These are phyloP conservation scores for Hanseniaspora singularis DNA, from an alignment of 805 yeast genomes.

Conservation along the genomic window DNA sequence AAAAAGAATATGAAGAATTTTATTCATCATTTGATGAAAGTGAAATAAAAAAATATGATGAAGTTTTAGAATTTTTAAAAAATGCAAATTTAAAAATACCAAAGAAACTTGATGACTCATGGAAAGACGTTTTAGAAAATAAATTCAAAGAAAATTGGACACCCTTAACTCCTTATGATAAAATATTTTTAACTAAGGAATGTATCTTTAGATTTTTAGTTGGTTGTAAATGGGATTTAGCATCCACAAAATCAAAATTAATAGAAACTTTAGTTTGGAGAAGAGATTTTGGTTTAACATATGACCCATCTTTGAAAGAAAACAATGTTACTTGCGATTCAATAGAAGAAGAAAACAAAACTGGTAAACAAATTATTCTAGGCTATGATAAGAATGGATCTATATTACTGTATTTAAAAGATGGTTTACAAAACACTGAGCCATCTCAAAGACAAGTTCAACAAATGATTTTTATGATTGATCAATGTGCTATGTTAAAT, in stretches of 20 bases:
- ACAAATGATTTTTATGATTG: conserved; percentile 47
- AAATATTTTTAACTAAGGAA: conserved; percentile 36
- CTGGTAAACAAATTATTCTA: conserved; percentile 43
- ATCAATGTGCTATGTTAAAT: conserved; percentile 39
- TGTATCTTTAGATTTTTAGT: conserved; percentile 41
- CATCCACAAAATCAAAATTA: conserved; percentile 35
- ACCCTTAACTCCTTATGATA: conserved; percentile 29
- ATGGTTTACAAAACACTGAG: conserved; percentile 45
- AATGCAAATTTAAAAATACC: conserved; percentile 21
- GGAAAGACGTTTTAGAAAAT: conserved; percentile 1
- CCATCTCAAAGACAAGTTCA: conserved; percentile 43
- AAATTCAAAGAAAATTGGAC: conserved; percentile 32
- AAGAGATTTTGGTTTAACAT: conserved; percentile 38
- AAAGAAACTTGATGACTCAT: conserved; percentile 14
- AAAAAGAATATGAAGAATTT: conserved; percentile 9
- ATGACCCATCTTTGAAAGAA: conserved; percentile 30
- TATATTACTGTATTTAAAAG: conserved; percentile 41
- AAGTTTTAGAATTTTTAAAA: conserved; percentile 20
- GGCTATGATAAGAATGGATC: conserved; percentile 45
- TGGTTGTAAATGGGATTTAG: conserved; percentile 41
- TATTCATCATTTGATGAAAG: conserved; percentile 18
- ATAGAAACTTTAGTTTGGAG: conserved; percentile 44
- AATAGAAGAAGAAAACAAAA: conserved; percentile 37
- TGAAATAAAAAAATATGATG: conserved; percentile 19
- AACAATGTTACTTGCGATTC: conserved; percentile 32